Evolutionary conservation across 2,329 filamentous ascomycete genomes (phyloP).

Genomic region (Ampelomyces quisqualis): DNA sequence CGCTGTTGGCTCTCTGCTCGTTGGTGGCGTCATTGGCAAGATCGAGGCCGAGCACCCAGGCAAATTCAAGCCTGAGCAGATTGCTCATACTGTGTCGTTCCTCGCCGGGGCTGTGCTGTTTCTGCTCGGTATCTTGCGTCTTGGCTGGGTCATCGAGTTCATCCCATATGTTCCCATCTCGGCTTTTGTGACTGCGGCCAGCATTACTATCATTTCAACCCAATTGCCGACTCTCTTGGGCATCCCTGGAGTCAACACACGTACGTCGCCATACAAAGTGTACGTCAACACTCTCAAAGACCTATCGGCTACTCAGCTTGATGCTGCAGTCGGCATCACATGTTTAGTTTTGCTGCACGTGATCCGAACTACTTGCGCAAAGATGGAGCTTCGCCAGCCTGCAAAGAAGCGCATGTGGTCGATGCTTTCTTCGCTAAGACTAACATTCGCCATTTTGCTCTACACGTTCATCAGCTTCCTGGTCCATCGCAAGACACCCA

Average conservation of each 20-base stretch:
- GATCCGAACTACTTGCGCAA: slow-evolving; percentile 56
- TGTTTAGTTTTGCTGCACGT: slow-evolving; percentile 75
- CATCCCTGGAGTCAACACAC: slow-evolving; percentile 69
- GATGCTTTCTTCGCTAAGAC: slow-evolving; percentile 83
- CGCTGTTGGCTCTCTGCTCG: slow-evolving; percentile 88
- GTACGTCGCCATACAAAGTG: slow-evolving; percentile 76
- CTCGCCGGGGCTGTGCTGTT: slow-evolving; percentile 76
- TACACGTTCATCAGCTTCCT: slow-evolving; percentile 89
- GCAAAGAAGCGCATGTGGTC: slow-evolving; percentile 71
- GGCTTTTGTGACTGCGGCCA: slow-evolving; percentile 96
- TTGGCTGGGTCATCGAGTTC: slow-evolving; percentile 89
- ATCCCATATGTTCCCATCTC: slow-evolving; percentile 89
- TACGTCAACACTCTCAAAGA: slow-evolving; percentile 80
- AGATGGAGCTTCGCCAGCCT: slow-evolving; percentile 66
- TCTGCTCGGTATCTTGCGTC: slow-evolving; percentile 73
- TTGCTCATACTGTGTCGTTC: slow-evolving; percentile 77
- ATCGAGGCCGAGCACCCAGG: slow-evolving; percentile 60
- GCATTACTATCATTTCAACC: slow-evolving; percentile 80
- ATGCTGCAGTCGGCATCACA: slow-evolving; percentile 86
- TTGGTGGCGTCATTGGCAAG: slow-evolving; percentile 73
- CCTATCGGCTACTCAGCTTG: slow-evolving; percentile 65
- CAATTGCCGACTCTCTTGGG: slow-evolving; percentile 82
- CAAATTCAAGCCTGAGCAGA: slow-evolving; percentile 59
- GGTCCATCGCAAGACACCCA: slow-evolving; percentile 57
- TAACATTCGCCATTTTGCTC: slow-evolving; percentile 82